Conservation (phyloP, 139 green algal genomes). For the Gonium pectorale region DNA sequence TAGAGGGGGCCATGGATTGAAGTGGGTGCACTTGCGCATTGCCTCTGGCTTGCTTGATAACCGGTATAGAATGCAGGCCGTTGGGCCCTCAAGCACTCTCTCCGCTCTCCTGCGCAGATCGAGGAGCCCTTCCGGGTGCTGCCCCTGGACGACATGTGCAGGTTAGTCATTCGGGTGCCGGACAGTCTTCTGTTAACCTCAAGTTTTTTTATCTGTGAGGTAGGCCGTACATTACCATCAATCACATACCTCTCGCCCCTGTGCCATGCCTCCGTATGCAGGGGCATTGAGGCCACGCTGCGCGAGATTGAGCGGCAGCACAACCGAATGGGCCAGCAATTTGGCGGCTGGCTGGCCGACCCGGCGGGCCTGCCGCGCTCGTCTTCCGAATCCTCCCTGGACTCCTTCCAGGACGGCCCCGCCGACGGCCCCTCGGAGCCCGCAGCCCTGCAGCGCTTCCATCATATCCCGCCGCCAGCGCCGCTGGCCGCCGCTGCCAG, state of each 20-base stretch:
- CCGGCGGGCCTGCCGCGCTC: constrained; percentile 13
- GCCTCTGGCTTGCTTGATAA: too few species aligned
- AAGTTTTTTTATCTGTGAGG: too few species aligned
- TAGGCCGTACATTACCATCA: too few species aligned
- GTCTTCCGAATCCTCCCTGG: constrained; percentile 26
- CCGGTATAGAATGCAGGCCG: too few species aligned
- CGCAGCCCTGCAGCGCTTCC: constrained; percentile 3
- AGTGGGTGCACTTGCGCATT: too few species aligned
- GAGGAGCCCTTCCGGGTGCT: constrained; percentile 66
- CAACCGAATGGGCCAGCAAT: constrained; percentile 1
- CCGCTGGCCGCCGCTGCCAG: constrained; percentile 6
- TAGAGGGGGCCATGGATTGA: too few species aligned
- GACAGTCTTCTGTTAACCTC: too few species aligned
- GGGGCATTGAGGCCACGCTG: constrained; percentile 39
- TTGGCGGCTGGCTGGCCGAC: neutral
- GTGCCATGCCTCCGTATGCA: too few species aligned
- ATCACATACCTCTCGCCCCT: too few species aligned
- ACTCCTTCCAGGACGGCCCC: constrained; percentile 39
- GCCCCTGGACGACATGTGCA: constrained; percentile 60
- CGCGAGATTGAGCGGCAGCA: constrained; percentile 49
- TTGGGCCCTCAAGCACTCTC: too few species aligned
- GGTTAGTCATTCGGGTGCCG: too few species aligned
- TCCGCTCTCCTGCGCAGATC: constrained; percentile 53
- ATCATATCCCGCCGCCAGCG: constrained; percentile 29
- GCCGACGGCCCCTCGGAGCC: constrained; percentile 24